Conservation (phyloP, 768 basidiomycete species). For the Macrolepiota dolichaula region DNA sequence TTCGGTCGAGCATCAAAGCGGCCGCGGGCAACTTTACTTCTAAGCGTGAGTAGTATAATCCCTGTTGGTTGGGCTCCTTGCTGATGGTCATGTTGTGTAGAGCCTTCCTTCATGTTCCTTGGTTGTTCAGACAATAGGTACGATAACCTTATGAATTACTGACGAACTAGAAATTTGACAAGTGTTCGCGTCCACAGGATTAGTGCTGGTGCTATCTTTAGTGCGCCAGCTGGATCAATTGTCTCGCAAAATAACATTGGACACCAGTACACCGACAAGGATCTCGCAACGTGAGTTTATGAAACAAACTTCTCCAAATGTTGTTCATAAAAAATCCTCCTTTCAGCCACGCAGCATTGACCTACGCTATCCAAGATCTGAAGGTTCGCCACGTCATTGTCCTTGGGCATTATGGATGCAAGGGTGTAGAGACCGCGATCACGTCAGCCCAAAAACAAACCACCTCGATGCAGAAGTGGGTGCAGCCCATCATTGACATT, state of each 20-base stretch:
- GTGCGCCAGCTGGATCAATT: constrained; percentile 27
- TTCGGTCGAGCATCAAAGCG: not conserved
- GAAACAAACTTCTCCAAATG: not conserved
- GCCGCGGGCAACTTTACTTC: not conserved
- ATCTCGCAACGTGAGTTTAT: constrained; percentile 28
- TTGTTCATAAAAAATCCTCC: not conserved
- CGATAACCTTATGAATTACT: not conserved
- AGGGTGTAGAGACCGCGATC: constrained; percentile 30
- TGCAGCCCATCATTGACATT: constrained; percentile 28
- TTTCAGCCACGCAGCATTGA: constrained; percentile 29
- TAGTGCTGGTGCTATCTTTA: constrained; percentile 29
- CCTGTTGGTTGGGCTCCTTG: not conserved
- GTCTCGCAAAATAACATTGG: constrained; percentile 32
- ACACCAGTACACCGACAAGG: constrained; percentile 31
- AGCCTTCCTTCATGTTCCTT: constrained; percentile 34
- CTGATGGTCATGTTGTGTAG: constrained; percentile 13
- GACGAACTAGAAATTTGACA: not conserved
- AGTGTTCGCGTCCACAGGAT: constrained; percentile 14
- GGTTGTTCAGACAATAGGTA: constrained; percentile 34
- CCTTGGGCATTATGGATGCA: constrained; percentile 37
- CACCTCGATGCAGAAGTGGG: constrained; percentile 26
- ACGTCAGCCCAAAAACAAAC: constrained; percentile 17
- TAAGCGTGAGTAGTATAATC: not conserved
- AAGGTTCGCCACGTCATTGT: constrained; percentile 35
- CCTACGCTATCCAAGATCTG: constrained; percentile 29